These are phyloP conservation scores for Aphanomyces astaci DNA, from an alignment of 352 stramenopile genomes.

Conservation along the genomic window DNA sequence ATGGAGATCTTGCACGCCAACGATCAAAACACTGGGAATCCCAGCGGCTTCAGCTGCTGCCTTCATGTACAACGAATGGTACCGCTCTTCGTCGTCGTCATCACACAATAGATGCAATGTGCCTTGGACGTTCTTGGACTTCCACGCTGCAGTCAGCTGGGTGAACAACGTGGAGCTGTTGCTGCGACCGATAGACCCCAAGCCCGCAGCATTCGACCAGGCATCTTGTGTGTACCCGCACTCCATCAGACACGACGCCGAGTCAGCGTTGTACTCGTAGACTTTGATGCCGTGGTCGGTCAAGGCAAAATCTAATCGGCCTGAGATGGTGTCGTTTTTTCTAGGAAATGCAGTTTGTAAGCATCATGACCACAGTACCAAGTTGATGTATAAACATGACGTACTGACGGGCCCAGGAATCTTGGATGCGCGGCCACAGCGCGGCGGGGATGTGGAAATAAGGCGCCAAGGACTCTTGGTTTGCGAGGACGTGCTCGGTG, in stretches of 20 bases:
- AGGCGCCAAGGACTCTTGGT: not conserved
- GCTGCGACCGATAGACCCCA: conserved; percentile 14
- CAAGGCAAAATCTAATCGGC: conserved; percentile 22
- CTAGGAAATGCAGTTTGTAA: too few species aligned
- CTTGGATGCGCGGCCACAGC: conserved; percentile 14
- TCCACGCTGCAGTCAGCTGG: conserved; percentile 13
- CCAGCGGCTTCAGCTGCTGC: conserved; percentile 15
- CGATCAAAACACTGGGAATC: conserved; percentile 8
- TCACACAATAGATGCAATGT: conserved; percentile 17
- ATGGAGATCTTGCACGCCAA: conserved; percentile 9
- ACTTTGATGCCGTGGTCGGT: conserved; percentile 20
- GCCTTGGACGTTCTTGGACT: conserved; percentile 20
- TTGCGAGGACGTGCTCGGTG: conserved; percentile 13
- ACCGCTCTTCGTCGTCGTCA: conserved; percentile 19
- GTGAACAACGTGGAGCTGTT: conserved; percentile 10
- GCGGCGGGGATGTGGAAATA: conserved; percentile 16
- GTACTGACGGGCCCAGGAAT: conserved; percentile 4
- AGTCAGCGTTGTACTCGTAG: conserved; percentile 24
- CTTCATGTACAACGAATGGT: conserved; percentile 24
- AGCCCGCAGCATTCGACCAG: conserved; percentile 4
- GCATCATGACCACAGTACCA: too few species aligned
- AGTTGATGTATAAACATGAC: not conserved
- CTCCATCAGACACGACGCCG: conserved; percentile 20
- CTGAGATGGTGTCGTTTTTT: conserved; percentile 21
- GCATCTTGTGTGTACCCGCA: conserved; percentile 20